Percentiles rank a stretch among this genome's conserved stretches.
Evolutionary conservation across 768 basidiomycete genomes (phyloP).

Genomic region (Lactifluus rugatus): DNA sequence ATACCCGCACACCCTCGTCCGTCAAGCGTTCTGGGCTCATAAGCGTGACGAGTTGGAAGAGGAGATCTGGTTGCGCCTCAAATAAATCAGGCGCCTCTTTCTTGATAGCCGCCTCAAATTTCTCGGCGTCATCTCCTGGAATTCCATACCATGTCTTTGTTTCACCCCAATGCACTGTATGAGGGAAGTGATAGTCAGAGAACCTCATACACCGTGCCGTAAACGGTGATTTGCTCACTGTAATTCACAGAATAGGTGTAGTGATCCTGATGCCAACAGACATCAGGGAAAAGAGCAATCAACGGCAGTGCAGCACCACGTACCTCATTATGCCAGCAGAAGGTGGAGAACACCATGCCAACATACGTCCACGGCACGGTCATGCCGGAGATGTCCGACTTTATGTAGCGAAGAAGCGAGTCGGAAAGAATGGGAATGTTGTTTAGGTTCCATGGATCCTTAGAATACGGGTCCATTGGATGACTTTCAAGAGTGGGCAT

Average conservation of each 20-base stretch:
- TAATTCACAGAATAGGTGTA: conserved; percentile 95
- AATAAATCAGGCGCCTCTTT: conserved; percentile 95
- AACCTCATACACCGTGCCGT: neutral
- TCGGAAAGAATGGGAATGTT: conserved; percentile 91
- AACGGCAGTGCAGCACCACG: neutral
- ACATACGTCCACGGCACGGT: conserved; percentile 99
- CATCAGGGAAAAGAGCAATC: conserved; percentile 7
- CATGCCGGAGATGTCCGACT: conserved; percentile 99
- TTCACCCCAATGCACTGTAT: conserved; percentile 93
- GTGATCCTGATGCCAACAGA: conserved; percentile 59
- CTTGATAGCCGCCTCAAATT: conserved; percentile 93
- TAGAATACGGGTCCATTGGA: conserved; percentile 76
- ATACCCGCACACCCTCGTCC: conserved; percentile 85
- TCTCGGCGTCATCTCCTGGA: conserved; percentile 89
- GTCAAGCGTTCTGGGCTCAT: conserved; percentile 88
- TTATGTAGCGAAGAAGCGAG: conserved; percentile 92
- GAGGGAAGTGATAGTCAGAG: conserved; percentile 1
- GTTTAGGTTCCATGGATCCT: conserved; percentile 95
- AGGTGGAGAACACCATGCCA: conserved; percentile 97
- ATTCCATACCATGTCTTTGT: conserved; percentile 99
- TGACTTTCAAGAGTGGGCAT: conserved; percentile 95
- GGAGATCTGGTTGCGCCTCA: conserved; percentile 91
- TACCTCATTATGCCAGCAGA: conserved; percentile 99
- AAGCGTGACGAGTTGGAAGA: conserved; percentile 95
- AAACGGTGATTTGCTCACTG: conserved; percentile 41